Evolutionary conservation across 179 eudicot species (phyloP).

Genomic region (Carnegiea gigantea): DNA sequence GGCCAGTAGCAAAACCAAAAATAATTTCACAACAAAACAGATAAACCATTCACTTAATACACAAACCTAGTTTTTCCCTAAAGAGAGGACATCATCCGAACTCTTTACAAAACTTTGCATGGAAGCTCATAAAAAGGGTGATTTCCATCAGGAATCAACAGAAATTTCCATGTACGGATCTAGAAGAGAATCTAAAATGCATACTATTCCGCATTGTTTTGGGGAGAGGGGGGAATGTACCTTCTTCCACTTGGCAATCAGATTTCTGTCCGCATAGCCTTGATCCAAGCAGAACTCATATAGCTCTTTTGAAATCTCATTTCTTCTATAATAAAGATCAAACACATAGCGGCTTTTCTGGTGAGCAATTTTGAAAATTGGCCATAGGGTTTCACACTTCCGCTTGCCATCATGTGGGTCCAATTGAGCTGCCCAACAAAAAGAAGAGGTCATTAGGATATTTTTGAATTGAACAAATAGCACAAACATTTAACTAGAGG

Average conservation of each 20-base stretch:
- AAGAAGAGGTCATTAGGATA: neutral
- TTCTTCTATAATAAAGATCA: conserved; percentile 42
- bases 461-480: neutral
- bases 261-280: conserved; percentile 46
- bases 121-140: neutral
- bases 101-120: too few species aligned
- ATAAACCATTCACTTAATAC: too few species aligned
- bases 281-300: conserved; percentile 52
- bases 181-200: too few species aligned
- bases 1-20: too few species aligned
- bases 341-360: conserved; percentile 47
- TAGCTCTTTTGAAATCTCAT: conserved; percentile 41
- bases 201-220: too few species aligned
- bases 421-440: conserved; percentile 35
- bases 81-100: too few species aligned
- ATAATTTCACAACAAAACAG: too few species aligned
- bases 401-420: conserved; percentile 51
- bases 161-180: neutral
- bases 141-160: neutral
- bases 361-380: conserved; percentile 47
- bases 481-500: neutral
- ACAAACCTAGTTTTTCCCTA: too few species aligned
- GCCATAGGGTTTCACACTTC: conserved; percentile 52
- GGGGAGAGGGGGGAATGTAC: conserved; percentile 12
- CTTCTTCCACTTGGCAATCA: conserved; percentile 57